phyloP scores from a whole-genome alignment of 108 stramenopile species.

The Cyclotella choctawhatcheeana region DNA sequence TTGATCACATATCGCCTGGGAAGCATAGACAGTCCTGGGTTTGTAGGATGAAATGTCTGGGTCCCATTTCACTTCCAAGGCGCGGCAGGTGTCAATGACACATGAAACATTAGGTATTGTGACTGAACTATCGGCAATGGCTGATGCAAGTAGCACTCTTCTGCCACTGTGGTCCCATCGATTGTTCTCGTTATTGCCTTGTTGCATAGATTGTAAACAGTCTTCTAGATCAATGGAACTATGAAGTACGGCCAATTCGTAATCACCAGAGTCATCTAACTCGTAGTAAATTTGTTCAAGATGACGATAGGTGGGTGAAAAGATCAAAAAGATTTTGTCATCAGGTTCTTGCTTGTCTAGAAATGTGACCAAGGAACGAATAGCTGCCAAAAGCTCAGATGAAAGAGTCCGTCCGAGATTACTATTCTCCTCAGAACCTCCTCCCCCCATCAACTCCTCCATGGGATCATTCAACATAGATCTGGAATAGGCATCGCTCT shows the following conservation, averaged over 20 bases:
- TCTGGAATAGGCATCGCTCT: constrained; percentile 4
- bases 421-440: too few relatives aligned
- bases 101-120: constrained; percentile 54
- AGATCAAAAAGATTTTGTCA: constrained; percentile 42
- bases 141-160: constrained; percentile 55
- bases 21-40: constrained; percentile 42
- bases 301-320: constrained; percentile 55
- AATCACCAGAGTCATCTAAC: constrained; percentile 2
- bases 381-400: constrained; percentile 9
- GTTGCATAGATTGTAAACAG: constrained; percentile 42
- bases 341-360: constrained; percentile 22
- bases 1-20: constrained; percentile 55
- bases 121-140: constrained; percentile 58
- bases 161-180: background rate
- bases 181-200: background rate
- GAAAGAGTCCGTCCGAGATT: constrained; percentile 41
- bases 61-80: constrained; percentile 53
- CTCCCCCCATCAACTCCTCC: constrained; percentile 30
- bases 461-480: constrained; percentile 34
- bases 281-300: constrained; percentile 44
- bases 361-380: constrained; percentile 17
- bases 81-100: constrained; percentile 62
- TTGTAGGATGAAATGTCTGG: constrained; percentile 16
- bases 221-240: constrained; percentile 54
- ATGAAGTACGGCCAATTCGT: constrained; percentile 49